Evolutionary conservation across 371 early-diverging fungal genomes (phyloP).

Genomic region (Coemansia sp.): DNA sequence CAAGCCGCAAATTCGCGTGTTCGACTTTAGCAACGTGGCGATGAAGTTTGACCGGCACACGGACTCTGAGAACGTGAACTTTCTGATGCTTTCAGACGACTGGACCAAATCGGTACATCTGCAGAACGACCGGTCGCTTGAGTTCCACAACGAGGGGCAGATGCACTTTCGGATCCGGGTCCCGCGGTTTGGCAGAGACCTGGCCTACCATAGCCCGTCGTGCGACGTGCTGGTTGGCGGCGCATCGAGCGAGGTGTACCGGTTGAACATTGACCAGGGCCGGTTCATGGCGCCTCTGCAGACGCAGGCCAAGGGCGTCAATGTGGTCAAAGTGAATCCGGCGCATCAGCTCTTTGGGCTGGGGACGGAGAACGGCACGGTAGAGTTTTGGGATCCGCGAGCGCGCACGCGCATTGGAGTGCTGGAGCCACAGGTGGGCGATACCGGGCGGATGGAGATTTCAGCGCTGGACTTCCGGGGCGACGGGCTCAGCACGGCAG

Average conservation of each 20-base stretch:
- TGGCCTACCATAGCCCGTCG: constrained; percentile 88
- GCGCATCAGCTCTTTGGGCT: constrained; percentile 91
- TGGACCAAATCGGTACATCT: constrained; percentile 96
- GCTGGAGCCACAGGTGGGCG: constrained; percentile 52
- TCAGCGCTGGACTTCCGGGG: constrained; percentile 76
- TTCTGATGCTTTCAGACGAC: constrained; percentile 92
- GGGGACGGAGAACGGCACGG: constrained; percentile 82
- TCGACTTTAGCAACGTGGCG: constrained; percentile 87
- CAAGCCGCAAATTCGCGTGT: constrained; percentile 97
- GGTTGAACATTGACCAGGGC: constrained; percentile 95
- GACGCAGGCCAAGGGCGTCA: constrained; percentile 77
- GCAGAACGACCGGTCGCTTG: constrained; percentile 92
- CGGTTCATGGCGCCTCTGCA: constrained; percentile 84
- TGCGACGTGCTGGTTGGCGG: constrained; percentile 91
- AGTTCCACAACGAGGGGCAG: constrained; percentile 97
- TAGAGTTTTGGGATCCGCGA: constrained; percentile 96
- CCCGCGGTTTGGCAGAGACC: constrained; percentile 93
- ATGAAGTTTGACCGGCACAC: constrained; percentile 99
- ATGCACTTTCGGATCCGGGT: constrained; percentile 95
- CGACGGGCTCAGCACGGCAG: constrained; percentile 88
- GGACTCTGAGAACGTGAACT: constrained; percentile 91
- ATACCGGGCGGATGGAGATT: constrained; percentile 56
- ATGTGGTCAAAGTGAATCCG: constrained; percentile 80
- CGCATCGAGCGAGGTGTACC: constrained; percentile 80
- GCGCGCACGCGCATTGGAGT: constrained; percentile 73